These are phyloP conservation scores for Boletus pseudopeckii DNA, from an alignment of 768 basidiomycete species.

Conservation along the genomic window DNA sequence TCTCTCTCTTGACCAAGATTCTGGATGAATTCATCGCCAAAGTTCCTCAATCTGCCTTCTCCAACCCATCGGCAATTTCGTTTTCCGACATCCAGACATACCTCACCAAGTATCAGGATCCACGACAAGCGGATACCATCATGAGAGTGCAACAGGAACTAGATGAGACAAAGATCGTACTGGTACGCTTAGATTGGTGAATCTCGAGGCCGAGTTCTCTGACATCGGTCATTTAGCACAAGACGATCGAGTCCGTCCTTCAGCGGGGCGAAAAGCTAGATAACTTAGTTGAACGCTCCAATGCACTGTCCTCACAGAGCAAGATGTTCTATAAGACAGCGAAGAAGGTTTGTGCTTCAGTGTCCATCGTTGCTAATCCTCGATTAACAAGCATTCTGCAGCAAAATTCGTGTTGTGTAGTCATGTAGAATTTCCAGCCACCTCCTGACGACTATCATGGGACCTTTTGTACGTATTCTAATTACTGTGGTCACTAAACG, in stretches of 20 bases:
- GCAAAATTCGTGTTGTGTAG: slow-evolving; percentile 95
- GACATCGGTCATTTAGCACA: slow-evolving; percentile 60
- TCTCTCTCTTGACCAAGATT: slow-evolving; percentile 89
- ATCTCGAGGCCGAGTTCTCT: neutral
- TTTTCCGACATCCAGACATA: slow-evolving; percentile 78
- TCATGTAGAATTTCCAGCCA: slow-evolving; percentile 54
- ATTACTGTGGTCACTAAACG: slow-evolving; percentile 7
- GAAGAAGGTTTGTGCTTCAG: slow-evolving; percentile 72
- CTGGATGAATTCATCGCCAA: slow-evolving; percentile 88
- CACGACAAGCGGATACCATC: slow-evolving; percentile 93
- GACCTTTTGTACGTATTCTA: slow-evolving; percentile 22
- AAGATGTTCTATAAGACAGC: slow-evolving; percentile 99
- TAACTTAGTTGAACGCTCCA: slow-evolving; percentile 90
- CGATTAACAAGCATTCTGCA: slow-evolving; percentile 31
- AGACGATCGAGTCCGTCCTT: slow-evolving; percentile 97
- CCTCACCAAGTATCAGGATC: slow-evolving; percentile 93
- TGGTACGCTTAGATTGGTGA: slow-evolving; percentile 53
- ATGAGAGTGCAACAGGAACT: slow-evolving; percentile 98
- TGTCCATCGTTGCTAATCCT: neutral
- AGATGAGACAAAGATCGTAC: slow-evolving; percentile 98
- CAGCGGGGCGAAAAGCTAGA: slow-evolving; percentile 96
- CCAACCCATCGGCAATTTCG: slow-evolving; percentile 62
- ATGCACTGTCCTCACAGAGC: slow-evolving; percentile 81
- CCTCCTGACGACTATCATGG: slow-evolving; percentile 11
- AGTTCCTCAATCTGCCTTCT: slow-evolving; percentile 68